A percentile compares a stretch with the other conserved stretches of the same genome.
Evolutionary conservation across 306 rosid genomes (phyloP).

Genomic region (Dalbergia cultrata): DNA sequence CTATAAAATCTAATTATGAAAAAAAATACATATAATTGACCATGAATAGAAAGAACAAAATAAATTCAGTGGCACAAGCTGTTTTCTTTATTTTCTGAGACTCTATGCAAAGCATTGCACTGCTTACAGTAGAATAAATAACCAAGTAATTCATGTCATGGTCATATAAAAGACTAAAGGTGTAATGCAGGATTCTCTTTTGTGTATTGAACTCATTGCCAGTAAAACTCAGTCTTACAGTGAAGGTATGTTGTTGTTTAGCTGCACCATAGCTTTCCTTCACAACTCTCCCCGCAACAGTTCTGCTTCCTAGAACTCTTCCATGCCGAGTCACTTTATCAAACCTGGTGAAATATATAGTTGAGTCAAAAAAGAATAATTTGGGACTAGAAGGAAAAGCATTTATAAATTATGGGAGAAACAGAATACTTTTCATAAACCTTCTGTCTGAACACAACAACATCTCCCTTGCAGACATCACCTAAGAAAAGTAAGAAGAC

Average conservation of each 20-base stretch:
- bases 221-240: conserved; percentile 58
- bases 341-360: conserved; percentile 60
- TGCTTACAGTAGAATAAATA: conserved; percentile 31
- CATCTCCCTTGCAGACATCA: conserved; percentile 86
- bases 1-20: background rate
- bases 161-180: conserved; percentile 37
- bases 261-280: conserved; percentile 87
- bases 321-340: conserved; percentile 72
- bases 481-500: conserved; percentile 58
- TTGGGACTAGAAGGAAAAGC: conserved; percentile 23
- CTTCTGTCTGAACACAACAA: conserved; percentile 77
- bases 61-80: background rate
- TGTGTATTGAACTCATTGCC: background rate
- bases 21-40: background rate
- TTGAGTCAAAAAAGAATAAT: conserved; percentile 15
- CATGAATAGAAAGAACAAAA: background rate
- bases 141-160: conserved; percentile 11
- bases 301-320: conserved; percentile 66
- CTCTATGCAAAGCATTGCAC: conserved; percentile 22
- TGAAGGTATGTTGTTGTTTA: conserved; percentile 88
- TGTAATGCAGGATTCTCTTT: background rate
- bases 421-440: conserved; percentile 71
- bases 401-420: conserved; percentile 26
- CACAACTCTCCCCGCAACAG: conserved; percentile 78
- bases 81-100: background rate